These are phyloP conservation scores for Mycena galericulata DNA, from an alignment of 768 basidiomycete genomes.

Conservation along the genomic window DNA sequence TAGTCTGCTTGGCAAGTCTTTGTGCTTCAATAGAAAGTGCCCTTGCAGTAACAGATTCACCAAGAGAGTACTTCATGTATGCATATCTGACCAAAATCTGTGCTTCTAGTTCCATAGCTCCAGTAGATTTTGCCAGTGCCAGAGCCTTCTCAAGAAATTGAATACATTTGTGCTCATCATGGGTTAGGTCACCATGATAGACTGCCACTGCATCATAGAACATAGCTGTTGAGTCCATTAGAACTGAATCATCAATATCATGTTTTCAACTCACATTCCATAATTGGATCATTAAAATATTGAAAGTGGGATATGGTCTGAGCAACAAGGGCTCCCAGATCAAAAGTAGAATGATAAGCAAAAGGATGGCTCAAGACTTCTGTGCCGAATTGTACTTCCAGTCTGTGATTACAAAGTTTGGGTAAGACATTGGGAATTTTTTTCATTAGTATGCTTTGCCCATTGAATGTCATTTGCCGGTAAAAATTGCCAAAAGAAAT, in stretches of 20 bases:
- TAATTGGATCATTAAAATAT: not conserved
- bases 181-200: too few relatives aligned
- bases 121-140: too few relatives aligned
- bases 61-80: not conserved
- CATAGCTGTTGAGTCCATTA: too few relatives aligned
- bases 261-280: not conserved
- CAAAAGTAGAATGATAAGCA: not conserved
- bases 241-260: not conserved
- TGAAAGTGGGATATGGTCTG: not conserved
- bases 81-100: not conserved
- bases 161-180: too few relatives aligned
- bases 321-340: not conserved
- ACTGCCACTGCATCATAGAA: too few relatives aligned
- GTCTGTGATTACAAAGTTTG: not conserved
- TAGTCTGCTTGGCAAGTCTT: not conserved
- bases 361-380: not conserved
- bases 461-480: not conserved
- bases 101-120: not conserved
- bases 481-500: not conserved
- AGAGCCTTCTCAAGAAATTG: too few relatives aligned
- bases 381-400: not conserved
- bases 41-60: not conserved
- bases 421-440: not conserved
- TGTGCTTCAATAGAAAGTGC: not conserved
- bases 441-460: not conserved